These are phyloP conservation scores for Phytophthora cactorum DNA, from an alignment of 352 stramenopile genomes.

Conservation along the genomic window DNA sequence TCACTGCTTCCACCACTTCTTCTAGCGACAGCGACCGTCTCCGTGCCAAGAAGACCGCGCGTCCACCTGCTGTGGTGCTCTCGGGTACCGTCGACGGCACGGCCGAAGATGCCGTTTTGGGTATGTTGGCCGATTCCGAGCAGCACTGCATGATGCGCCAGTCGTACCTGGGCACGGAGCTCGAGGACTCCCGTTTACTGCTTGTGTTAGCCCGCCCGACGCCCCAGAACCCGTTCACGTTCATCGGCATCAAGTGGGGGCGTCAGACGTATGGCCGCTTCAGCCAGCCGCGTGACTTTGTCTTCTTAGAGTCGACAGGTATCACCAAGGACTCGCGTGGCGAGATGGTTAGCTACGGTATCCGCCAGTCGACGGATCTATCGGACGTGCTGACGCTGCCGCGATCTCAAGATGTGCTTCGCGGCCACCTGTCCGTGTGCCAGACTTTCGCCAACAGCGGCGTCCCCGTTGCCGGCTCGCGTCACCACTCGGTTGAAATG, in stretches of 20 bases:
- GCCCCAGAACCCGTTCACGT: conserved; percentile 48
- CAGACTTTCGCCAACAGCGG: conserved; percentile 42
- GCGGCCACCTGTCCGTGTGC: conserved; percentile 44
- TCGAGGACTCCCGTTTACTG: conserved; percentile 47
- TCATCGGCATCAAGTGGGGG: conserved; percentile 56
- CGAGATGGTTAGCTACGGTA: conserved; percentile 38
- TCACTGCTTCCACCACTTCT: conserved; percentile 25
- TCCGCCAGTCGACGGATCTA: conserved; percentile 41
- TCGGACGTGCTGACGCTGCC: conserved; percentile 41
- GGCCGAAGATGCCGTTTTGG: conserved; percentile 51
- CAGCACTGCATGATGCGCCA: conserved; percentile 45
- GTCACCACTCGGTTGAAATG: conserved; percentile 44
- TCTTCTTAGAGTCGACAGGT: conserved; percentile 57
- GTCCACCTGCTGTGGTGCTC: conserved; percentile 42
- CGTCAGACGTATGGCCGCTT: conserved; percentile 46
- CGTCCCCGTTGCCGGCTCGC: conserved; percentile 22
- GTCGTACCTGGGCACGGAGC: conserved; percentile 45
- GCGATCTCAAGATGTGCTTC: conserved; percentile 33
- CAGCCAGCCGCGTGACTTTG: conserved; percentile 46
- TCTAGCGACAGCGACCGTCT: conserved; percentile 25
- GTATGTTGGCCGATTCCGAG: conserved; percentile 50
- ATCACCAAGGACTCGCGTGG: conserved; percentile 40
- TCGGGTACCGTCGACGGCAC: conserved; percentile 46
- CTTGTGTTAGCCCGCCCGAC: conserved; percentile 40
- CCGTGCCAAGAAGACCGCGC: conserved; percentile 31